phyloP scores from a whole-genome alignment of 768 basidiomycete species.

The Mycena haematopus region DNA sequence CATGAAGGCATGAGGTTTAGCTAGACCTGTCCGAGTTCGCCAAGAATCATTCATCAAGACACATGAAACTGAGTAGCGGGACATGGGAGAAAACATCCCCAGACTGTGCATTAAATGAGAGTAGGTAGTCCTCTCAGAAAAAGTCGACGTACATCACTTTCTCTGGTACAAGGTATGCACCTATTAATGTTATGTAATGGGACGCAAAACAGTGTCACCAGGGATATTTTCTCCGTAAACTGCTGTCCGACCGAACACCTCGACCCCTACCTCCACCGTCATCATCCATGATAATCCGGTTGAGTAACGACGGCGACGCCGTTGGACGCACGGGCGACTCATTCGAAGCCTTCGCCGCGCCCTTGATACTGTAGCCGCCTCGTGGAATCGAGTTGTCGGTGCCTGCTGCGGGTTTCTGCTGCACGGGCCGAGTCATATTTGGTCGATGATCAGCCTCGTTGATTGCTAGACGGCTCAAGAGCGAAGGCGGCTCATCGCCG shows the following conservation, averaged over 20 bases:
- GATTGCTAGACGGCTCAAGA: constrained; percentile 50
- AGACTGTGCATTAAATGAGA: too few species aligned
- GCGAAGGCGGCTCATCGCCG: constrained; percentile 41
- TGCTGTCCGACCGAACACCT: constrained; percentile 5
- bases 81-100: too few species aligned
- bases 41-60: too few species aligned
- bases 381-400: constrained; percentile 38
- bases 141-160: not conserved
- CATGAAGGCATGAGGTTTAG: too few species aligned
- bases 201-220: not conserved
- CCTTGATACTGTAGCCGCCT: constrained; percentile 60
- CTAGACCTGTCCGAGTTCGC: too few species aligned
- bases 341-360: constrained; percentile 48
- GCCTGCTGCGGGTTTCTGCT: constrained; percentile 23
- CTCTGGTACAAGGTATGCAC: too few species aligned
- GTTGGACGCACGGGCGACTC: constrained; percentile 10
- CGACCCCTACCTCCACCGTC: constrained; percentile 4
- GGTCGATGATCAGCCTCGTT: constrained; percentile 25
- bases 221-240: constrained; percentile 12
- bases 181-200: too few species aligned
- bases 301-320: constrained; percentile 25
- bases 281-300: constrained; percentile 19
- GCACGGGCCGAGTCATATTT: constrained; percentile 2
- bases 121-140: not conserved
- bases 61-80: too few species aligned